A percentile compares a stretch with the other conserved stretches of the same genome.
phyloP scores from a whole-genome alignment of 169 alveolate species.

The Cardiosporidium cionae region DNA sequence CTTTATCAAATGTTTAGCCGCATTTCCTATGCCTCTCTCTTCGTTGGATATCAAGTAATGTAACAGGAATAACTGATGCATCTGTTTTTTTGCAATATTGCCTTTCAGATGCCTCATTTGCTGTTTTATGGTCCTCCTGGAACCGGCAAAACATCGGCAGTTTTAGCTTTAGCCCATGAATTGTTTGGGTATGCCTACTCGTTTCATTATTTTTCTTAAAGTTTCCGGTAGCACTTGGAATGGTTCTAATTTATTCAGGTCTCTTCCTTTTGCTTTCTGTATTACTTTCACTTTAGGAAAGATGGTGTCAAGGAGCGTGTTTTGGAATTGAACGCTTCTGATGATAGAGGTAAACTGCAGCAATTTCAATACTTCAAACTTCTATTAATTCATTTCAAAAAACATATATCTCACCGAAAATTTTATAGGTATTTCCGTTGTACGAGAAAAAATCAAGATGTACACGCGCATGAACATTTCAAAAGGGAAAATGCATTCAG shows the following conservation, averaged over 20 bases:
- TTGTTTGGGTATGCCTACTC: constrained; percentile 76
- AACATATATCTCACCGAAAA: not conserved
- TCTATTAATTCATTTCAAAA: not conserved
- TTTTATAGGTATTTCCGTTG: constrained; percentile 85
- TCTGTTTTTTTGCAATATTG: not conserved
- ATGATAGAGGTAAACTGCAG: constrained; percentile 88
- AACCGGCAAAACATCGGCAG: constrained; percentile 88
- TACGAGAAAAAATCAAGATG: constrained; percentile 92
- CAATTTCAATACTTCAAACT: too few species aligned
- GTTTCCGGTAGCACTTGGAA: too few species aligned
- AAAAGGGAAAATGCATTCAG: constrained; percentile 59
- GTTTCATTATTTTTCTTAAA: too few species aligned
- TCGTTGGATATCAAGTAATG: not conserved
- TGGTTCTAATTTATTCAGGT: too few species aligned
- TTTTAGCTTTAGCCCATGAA: constrained; percentile 82
- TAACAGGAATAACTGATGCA: not conserved
- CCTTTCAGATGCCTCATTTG: constrained; percentile 41
- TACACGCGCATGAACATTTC: constrained; percentile 88
- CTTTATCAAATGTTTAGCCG: not conserved
- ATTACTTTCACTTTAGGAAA: not conserved
- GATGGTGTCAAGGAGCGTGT: constrained; percentile 71
- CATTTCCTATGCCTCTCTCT: not conserved
- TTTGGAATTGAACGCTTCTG: constrained; percentile 95
- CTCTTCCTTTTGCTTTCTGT: too few species aligned
- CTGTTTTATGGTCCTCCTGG: constrained; percentile 86